phyloP scores from a whole-genome alignment of 306 rosid genomes.

The Pyrus pyrifolia region DNA sequence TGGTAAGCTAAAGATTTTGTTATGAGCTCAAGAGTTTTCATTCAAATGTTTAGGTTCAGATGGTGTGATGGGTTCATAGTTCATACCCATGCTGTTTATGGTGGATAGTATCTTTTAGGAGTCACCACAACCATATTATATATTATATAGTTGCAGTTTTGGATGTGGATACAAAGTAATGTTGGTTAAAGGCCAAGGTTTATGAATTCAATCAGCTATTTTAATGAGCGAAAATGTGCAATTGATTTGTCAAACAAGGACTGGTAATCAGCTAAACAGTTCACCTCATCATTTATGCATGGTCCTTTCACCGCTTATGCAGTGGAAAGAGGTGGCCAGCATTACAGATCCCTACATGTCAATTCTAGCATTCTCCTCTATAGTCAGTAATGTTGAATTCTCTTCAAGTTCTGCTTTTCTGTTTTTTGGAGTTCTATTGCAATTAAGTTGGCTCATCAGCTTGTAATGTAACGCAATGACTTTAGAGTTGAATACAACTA shows the following conservation, averaged over 20 bases:
- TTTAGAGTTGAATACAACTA: background rate
- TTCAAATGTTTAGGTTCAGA: background rate
- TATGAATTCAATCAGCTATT: background rate
- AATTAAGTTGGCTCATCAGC: background rate
- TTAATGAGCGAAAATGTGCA: background rate
- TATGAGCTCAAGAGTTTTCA: background rate
- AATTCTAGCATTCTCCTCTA: background rate
- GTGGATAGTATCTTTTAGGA: background rate
- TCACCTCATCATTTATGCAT: background rate
- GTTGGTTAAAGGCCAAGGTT: background rate
- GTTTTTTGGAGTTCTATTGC: background rate
- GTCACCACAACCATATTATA: background rate
- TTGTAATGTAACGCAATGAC: background rate
- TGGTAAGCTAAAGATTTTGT: constrained; percentile 43
- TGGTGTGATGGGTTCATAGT: background rate
- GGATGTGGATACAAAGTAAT: background rate
- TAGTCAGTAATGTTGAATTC: background rate
- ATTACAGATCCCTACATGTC: background rate
- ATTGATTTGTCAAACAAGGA: background rate
- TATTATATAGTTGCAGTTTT: background rate
- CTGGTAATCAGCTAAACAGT: background rate
- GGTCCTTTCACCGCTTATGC: background rate
- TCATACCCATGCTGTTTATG: background rate
- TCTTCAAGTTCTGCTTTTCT: background rate
- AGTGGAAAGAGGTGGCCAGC: background rate